Base-by-base conservation (phyloP, 768 basidiomycete genomes). In the Amanita rubescens region DNA sequence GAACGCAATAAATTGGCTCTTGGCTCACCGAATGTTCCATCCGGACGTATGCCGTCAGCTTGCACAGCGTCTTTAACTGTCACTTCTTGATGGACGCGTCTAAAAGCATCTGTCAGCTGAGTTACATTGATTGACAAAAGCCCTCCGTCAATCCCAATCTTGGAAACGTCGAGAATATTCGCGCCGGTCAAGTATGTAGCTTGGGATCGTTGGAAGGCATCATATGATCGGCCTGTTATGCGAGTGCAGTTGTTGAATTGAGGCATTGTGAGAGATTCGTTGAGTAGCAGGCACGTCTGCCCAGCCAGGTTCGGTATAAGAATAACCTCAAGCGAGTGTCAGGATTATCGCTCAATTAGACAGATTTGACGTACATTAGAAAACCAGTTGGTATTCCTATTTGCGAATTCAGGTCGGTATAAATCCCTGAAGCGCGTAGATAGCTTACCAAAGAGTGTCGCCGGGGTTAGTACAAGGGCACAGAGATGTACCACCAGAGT, bases 381-480 rank as follows among this genome's bases (percentile, higher is more conserved):
- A 58, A 75, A 81, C 84, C 83, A 85, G 60, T 84, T 85, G 1
- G 76, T 75, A 58, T 84, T 86, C 80, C 81, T 84, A 11, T 43
- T 33, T 19, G 67, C 44, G n/a, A n/a, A 8, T 60, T 22, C 43
- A n/a, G 27, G 19, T 32, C 27, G 27, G 3, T 30, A 19, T 30
- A 2, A 5, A 47, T 11, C 5, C 27, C 25, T 17, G 10, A n/a
- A 22, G 25, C 49, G 25, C 49, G 42, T 35, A 14, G 11, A 20
- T 22, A n/a, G 41, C 15, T 19, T 61, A 69, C 72, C 74, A 76
- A 34, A 77, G 57, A 46, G 67, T 64, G 52, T 71, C 67, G 33
- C 71, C 79, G 4, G 74, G 71, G 8, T 79, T 79, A 10, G 66
- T 65, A 57, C 84, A 87, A 5, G 82, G 81, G 57, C 84, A 85